Evolutionary conservation across 2,329 filamentous ascomycete species (phyloP).

Genomic region (Aureobasidium vineae): DNA sequence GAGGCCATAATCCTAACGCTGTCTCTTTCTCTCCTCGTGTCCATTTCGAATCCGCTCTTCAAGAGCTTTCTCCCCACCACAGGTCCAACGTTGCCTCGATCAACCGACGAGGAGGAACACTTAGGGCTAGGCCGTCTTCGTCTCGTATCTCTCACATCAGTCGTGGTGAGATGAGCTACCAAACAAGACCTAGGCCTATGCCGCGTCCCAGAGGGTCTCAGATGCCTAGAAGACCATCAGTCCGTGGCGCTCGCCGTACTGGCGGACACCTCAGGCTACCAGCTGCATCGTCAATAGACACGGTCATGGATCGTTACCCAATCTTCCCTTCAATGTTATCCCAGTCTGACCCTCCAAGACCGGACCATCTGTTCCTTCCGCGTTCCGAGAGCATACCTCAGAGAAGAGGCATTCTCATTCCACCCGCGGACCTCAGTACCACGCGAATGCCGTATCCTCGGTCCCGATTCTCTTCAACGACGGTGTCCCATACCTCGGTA

Average conservation of each 20-base stretch:
- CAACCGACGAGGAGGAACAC: conserved; percentile 14
- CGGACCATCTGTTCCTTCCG: background rate
- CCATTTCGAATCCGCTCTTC: conserved; percentile 30
- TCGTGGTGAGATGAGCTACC: background rate
- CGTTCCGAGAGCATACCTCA: background rate
- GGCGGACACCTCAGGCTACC: background rate
- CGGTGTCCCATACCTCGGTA: background rate
- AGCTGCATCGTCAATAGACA: background rate
- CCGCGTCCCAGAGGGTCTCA: conserved; percentile 25
- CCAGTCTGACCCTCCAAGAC: background rate
- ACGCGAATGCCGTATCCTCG: background rate
- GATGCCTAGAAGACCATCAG: conserved; percentile 20
- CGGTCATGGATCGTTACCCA: conserved; percentile 13
- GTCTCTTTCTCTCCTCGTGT: background rate
- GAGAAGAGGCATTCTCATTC: background rate
- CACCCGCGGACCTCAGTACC: background rate
- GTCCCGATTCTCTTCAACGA: background rate
- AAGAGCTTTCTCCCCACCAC: background rate
- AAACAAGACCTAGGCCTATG: conserved; percentile 5
- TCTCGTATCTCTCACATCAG: background rate
- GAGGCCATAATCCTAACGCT: conserved; percentile 19
- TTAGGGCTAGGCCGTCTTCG: conserved; percentile 16
- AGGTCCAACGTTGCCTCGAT: conserved; percentile 21
- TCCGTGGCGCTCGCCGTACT: background rate
- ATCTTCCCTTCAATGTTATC: background rate